These are phyloP conservation scores for Blastocystis sp. DNA, from an alignment of 352 stramenopile genomes.

Conservation along the genomic window DNA sequence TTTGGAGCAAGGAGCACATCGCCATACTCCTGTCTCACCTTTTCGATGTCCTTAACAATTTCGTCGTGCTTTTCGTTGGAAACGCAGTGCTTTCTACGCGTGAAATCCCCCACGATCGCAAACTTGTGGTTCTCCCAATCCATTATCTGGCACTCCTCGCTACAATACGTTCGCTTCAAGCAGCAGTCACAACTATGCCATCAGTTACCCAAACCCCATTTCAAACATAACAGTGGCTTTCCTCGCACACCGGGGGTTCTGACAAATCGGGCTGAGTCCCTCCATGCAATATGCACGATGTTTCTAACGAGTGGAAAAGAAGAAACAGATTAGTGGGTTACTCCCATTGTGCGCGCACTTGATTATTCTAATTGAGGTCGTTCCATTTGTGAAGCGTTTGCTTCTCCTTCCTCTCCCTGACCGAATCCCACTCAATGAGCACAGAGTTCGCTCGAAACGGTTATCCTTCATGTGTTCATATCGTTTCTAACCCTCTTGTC, in stretches of 20 bases:
- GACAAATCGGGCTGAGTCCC: conserved; percentile 36
- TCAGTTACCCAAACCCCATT: not conserved
- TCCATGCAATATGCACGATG: too few relatives aligned
- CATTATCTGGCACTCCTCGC: conserved; percentile 47
- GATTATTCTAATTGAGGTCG: too few relatives aligned
- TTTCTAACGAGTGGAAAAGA: too few relatives aligned
- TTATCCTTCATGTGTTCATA: too few relatives aligned
- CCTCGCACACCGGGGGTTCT: conserved; percentile 51
- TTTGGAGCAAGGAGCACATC: conserved; percentile 2
- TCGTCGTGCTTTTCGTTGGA: conserved; percentile 47
- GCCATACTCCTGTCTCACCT: conserved; percentile 37
- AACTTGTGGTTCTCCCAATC: conserved; percentile 59
- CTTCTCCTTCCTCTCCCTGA: too few relatives aligned
- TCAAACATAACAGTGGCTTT: conserved; percentile 45
- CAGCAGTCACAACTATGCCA: conserved; percentile 40
- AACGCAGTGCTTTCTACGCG: conserved; percentile 21
- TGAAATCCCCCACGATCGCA: not conserved
- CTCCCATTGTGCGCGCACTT: too few relatives aligned
- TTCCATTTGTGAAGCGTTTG: too few relatives aligned
- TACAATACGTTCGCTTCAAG: conserved; percentile 61
- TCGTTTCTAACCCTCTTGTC: too few relatives aligned
- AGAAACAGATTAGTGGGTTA: too few relatives aligned
- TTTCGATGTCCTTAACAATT: conserved; percentile 28
- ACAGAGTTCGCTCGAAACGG: too few relatives aligned
- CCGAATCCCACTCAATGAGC: too few relatives aligned